Evolutionary conservation across 768 basidiomycete genomes (phyloP), one percentile per base, ranked within the genome.

Genomic region (Boletus pseudo-olivaceus): DNA sequence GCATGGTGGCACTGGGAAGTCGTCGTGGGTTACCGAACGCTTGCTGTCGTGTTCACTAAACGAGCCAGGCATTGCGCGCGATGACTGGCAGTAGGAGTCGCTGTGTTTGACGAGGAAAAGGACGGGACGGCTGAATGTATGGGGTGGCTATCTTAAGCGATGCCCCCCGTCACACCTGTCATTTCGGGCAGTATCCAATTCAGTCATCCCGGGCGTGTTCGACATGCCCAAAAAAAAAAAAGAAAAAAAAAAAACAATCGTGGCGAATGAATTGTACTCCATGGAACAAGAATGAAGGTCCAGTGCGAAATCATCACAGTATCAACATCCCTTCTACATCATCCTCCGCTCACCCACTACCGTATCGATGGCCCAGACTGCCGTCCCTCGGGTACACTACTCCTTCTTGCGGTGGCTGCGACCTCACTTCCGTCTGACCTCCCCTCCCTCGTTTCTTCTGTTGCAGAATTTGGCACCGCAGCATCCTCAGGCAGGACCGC

Each of bases 1-100:
- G 49, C 75, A 78, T 3, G 90, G 88, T 50, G 83, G 82, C 80
- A 26, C 35, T 38, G 54, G 39, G 11, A 43, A 26, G 45, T 56
- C 49, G 49, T 56, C 47, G 54, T 47, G 33, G 12, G 20, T 23
- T 34, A 60, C 37, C 34, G 59, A 58, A 51, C 54, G 53, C 53
- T 53, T 52, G 54, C 50, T 46, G 52, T 38, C 57, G 61, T 45
- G 64, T 75, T 74, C 67, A 78, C 79, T 74, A 73, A 54, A 69
- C 59, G 65, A 75, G 59, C 61, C 73, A 61, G 76, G 64, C 82
- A 85, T 83, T 62, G 72, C 70, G 63, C 45, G 47, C 53, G 32
- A 41, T 27, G 43, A 49, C 47, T 29, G 47, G 19, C 37, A n/a
- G 35, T 47, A 35, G 34, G 26, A 35, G 37, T 50, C 32, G 30